These are phyloP conservation scores for Terfezia boudieri DNA, from an alignment of 495 filamentous ascomycete genomes.

Conservation along the genomic window DNA sequence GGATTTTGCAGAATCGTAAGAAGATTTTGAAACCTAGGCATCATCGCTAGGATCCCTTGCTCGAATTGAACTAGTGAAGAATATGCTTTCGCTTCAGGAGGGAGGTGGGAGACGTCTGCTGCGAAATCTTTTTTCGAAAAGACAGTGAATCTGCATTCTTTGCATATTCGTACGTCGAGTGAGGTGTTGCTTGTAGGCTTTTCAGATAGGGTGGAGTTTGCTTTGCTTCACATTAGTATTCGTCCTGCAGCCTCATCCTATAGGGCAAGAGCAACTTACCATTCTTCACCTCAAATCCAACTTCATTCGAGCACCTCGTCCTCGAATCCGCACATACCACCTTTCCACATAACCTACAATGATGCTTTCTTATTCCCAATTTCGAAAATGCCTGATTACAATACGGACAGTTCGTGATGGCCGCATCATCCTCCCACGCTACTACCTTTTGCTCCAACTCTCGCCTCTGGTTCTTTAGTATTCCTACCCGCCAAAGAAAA, in stretches of 20 bases:
- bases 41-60: conserved; percentile 56
- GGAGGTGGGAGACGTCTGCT: conserved; percentile 40
- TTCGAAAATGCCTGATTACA: conserved; percentile 84
- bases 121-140: conserved; percentile 72
- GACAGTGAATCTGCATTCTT: conserved; percentile 62
- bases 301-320: conserved; percentile 66
- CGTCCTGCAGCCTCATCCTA: too few species aligned
- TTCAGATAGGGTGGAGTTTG: conserved; percentile 27
- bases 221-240: too few species aligned
- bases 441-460: conserved; percentile 74
- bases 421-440: conserved; percentile 80
- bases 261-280: conserved; percentile 26
- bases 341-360: conserved; percentile 78
- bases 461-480: conserved; percentile 46
- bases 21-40: conserved; percentile 72
- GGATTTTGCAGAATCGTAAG: conserved; percentile 41
- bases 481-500: conserved; percentile 35
- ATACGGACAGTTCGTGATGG: conserved; percentile 63
- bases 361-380: conserved; percentile 77
- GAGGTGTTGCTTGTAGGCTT: conserved; percentile 38
- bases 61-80: conserved; percentile 70
- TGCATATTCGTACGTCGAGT: conserved; percentile 75
- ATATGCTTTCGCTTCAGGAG: conserved; percentile 59
- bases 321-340: conserved; percentile 74
- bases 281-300: conserved; percentile 53